Base-by-base conservation (phyloP, 1,139 yeast genomes). In the Kluyveromyces marxianus region DNA sequence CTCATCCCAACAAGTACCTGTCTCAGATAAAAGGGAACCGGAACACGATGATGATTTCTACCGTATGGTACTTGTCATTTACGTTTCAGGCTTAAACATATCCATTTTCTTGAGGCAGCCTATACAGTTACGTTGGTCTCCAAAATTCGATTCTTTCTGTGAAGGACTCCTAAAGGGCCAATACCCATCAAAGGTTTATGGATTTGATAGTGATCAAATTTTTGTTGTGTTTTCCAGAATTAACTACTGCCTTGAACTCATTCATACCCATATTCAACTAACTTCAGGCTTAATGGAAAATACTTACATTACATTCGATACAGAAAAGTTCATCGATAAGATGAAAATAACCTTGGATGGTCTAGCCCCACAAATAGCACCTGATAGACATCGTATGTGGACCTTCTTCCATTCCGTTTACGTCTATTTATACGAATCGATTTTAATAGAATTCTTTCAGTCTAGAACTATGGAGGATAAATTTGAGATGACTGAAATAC, bases 341-440 rank as follows among this genome's bases (percentile, higher is more conserved):
- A 32, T 45, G 44, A 35, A 55, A 37, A 36, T 31, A 4, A 56
- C 56, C 25, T 45, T 62, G 26, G 50, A 54, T 39, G 48, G 47
- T 2, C 41, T 62, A 7, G 51, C 48, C 34, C 44, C 48, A 25
- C 47, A 55, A 26, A 71, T 81, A 26, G 60, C 66, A 3, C 55
- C 62, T 4, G 65, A 67, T 31, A 70, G 75, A 45, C 70, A 71
- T 51, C 66, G 71, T 7, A 59, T 72, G 35, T 60, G 74, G 57
- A 71, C 83, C 0, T 81, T 74, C 61, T 75, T 71, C 53, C 76
- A 76, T 53, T 76, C 92, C 0, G 80, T 84, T 10, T 87, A 83
- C 54, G 90, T 92, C 0, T 83, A 79, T 58, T 66, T 87, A 24
- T 84, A 83, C 61, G 94, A 82, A 58, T 55, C 52, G 41, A 50